Percentiles rank a stretch among this genome's conserved stretches.
These are phyloP conservation scores for Clavispora carvajalis DNA, from an alignment of 805 yeast species.

Conservation along the genomic window DNA sequence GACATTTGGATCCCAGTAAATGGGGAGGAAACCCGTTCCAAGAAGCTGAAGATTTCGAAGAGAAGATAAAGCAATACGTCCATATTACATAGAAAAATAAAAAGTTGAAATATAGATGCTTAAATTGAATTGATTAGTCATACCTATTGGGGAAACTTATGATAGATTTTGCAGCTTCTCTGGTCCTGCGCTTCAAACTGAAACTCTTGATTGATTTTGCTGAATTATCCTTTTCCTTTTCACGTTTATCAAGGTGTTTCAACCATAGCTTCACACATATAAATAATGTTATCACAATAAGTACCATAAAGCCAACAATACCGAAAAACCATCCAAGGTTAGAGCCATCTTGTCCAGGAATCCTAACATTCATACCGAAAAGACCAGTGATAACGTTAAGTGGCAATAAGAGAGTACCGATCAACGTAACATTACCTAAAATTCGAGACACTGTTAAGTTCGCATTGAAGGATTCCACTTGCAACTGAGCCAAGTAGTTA, in stretches of 20 bases:
- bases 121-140: conserved; percentile 15
- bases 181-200: conserved; percentile 19
- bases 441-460: conserved; percentile 82
- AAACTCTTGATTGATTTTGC: conserved; percentile 20
- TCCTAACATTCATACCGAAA: conserved; percentile 91
- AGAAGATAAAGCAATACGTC: conserved; percentile 3
- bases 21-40: conserved; percentile 7
- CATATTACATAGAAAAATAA: conserved; percentile 6
- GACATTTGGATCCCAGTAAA: conserved; percentile 36
- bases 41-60: conserved; percentile 5
- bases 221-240: conserved; percentile 6
- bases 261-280: conserved; percentile 19
- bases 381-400: conserved; percentile 85
- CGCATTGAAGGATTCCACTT: conserved; percentile 85
- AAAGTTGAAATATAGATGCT: conserved; percentile 1
- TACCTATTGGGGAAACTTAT: conserved; percentile 35
- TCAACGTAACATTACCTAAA: conserved; percentile 80
- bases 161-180: conserved; percentile 34
- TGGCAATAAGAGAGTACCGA: conserved; percentile 89
- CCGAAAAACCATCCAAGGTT: conserved; percentile 48
- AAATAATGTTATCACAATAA: conserved; percentile 23
- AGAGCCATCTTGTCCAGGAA: conserved; percentile 55
- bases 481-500: conserved; percentile 88
- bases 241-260: conserved; percentile 9
- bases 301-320: conserved; percentile 40